Base-by-base conservation (phyloP, 2,329 filamentous ascomycete species). In the Colletotrichum magnum region DNA sequence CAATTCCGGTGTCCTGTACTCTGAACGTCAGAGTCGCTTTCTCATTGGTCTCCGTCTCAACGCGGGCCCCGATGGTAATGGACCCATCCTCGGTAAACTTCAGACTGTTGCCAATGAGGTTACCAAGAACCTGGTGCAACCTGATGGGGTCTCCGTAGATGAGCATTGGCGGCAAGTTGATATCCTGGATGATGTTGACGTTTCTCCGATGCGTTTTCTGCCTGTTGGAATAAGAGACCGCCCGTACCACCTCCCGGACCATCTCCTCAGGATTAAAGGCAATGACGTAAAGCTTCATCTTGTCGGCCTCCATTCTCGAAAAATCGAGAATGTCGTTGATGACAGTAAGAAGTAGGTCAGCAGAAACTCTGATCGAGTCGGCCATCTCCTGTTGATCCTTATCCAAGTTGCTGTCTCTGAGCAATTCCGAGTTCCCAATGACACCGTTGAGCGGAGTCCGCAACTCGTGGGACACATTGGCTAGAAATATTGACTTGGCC, bases 281-380 rank as follows among this genome's bases (percentile, higher is more conserved):
- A 63, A 90, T 90, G 68, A 91, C 87, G 77, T 93, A 93, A 1
- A 95, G 88, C 77, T 96, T 94, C 83, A 97, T 91, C 78, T 94
- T 92, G 74, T 95, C 93, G 3, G 93, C 94, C 78, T 97, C 94
- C 83, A 96, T 94, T 79, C 97, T 97, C 32, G 94, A 97, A 77
- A 97, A 97, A 80, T 98, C 95, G 5, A 98, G 85, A 61, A 98
- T 97, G 76, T 98, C 95, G 76, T 98, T 98, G 82, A 98, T 98
- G 56, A 98, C 94, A 0, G 94, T 96, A 28, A 98, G 85, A 15
- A 98, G 83, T 16, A 96, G 90, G 77, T 98, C 94, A 0, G 94
- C 94, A 57, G 93, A 97, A 39, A 95, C 88, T 58, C 94, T 90
- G 63, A 97, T 96, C 16, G 94, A 95, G 76, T 97, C 94, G 4